These are phyloP conservation scores for Geotrichum aggregatum DNA, from an alignment of 1,139 yeast genomes.

Conservation along the genomic window DNA sequence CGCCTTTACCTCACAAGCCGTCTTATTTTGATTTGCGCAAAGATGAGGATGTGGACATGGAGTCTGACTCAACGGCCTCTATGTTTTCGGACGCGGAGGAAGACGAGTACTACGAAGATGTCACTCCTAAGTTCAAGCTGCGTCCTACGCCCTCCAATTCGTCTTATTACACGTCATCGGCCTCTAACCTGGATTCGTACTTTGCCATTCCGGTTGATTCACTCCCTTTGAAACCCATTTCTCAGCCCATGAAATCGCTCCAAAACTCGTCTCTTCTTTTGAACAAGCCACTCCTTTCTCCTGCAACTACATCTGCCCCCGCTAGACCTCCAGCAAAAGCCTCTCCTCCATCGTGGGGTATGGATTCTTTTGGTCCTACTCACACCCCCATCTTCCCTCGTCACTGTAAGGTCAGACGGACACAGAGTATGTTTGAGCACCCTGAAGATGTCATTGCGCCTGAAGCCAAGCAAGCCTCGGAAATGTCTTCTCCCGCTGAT, in stretches of 20 bases:
- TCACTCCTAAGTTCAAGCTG: background rate
- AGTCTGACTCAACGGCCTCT: slow-evolving; percentile 8
- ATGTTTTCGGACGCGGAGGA: slow-evolving; percentile 12
- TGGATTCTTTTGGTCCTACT: slow-evolving; percentile 16
- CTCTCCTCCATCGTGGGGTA: slow-evolving; percentile 12
- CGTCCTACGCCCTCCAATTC: background rate
- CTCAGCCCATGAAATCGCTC: slow-evolving; percentile 25
- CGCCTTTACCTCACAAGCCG: slow-evolving; percentile 26
- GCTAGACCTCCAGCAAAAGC: slow-evolving; percentile 4
- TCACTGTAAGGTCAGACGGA: slow-evolving; percentile 48
- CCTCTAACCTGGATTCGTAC: slow-evolving; percentile 19
- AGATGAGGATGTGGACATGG: slow-evolving; percentile 13
- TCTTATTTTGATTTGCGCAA: slow-evolving; percentile 11
- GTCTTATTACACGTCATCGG: slow-evolving; percentile 11
- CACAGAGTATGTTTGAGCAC: slow-evolving; percentile 61
- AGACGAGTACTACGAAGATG: slow-evolving; percentile 8
- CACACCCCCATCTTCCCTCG: slow-evolving; percentile 22
- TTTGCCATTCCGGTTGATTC: slow-evolving; percentile 18
- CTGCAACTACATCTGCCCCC: background rate
- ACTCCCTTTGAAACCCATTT: slow-evolving; percentile 12
- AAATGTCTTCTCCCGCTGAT: slow-evolving; percentile 24
- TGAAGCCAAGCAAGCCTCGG: slow-evolving; percentile 29
- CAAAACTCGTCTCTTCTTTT: slow-evolving; percentile 21
- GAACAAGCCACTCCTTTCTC: slow-evolving; percentile 11
- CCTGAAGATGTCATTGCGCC: slow-evolving; percentile 40